Conservation (phyloP, 2,329 filamentous ascomycete genomes). For the Curvularia sp. region DNA sequence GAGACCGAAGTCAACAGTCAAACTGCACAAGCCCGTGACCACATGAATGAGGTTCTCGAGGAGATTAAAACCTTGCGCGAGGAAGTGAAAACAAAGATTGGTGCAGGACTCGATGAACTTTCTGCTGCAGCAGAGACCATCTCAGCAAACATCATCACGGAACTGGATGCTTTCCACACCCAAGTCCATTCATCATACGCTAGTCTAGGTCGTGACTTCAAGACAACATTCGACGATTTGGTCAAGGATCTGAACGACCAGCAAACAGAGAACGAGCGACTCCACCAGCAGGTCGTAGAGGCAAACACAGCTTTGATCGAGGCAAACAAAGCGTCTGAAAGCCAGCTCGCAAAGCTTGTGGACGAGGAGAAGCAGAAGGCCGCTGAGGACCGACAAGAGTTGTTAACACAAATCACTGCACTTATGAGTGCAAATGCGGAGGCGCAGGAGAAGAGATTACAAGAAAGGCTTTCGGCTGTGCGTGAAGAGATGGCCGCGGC, state of each 20-base stretch:
- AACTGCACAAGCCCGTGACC: conserved; percentile 73
- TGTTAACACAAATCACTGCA: conserved; percentile 78
- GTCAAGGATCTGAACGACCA: conserved; percentile 77
- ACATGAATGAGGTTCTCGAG: conserved; percentile 89
- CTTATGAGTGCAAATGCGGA: conserved; percentile 78
- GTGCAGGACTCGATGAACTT: conserved; percentile 81
- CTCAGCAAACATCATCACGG: conserved; percentile 84
- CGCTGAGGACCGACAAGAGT: conserved; percentile 72
- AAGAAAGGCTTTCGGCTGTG: conserved; percentile 67
- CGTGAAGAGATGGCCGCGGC: conserved; percentile 70
- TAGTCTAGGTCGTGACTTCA: conserved; percentile 83
- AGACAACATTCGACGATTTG: conserved; percentile 81
- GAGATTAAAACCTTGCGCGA: conserved; percentile 91
- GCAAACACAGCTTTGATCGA: conserved; percentile 73
- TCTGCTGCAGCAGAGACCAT: conserved; percentile 87
- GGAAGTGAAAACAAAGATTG: conserved; percentile 84
- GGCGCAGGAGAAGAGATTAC: conserved; percentile 74
- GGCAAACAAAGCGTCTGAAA: conserved; percentile 71
- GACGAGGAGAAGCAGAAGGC: conserved; percentile 78
- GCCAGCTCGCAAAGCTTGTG: conserved; percentile 71
- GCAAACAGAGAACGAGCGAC: conserved; percentile 73
- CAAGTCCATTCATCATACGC: conserved; percentile 85
- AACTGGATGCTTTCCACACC: conserved; percentile 82
- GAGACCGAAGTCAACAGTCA: conserved; percentile 72
- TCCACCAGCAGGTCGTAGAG: conserved; percentile 74